Base-by-base conservation (phyloP, 225 moss, liverwort and hornwort genomes). In the Pseudoscleropodium purum region DNA sequence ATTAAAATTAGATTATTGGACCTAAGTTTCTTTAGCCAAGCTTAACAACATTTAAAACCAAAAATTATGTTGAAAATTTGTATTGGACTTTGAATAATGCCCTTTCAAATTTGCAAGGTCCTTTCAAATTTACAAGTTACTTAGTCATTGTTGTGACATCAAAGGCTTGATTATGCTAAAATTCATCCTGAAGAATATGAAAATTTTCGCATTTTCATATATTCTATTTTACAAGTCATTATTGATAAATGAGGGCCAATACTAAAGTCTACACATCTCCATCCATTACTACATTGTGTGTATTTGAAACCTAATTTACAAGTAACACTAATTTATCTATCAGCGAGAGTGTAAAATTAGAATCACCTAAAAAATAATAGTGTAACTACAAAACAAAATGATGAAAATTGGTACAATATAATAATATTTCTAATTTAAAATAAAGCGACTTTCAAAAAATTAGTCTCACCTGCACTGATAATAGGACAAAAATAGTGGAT, bases 71-170 rank as follows among this genome's bases (percentile, higher is more conserved):
- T 34, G 20, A 52, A 34, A 51, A 34, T 2, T 51, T 77, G 5
- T 54, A 36, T 36, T 36, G 2, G 3, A 24, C 9, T 77, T 77
- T 54, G 9, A 77, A 77, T 54, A 23, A 77, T 36, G 9, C 2
- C 4, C 34, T 36, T 20, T 20, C 0, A 2, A 0, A 1, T 8
- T 51, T 77, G 3, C 13, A 13, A 36, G 23, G 8, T 15, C 23
- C 0, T 57, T 21, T 57, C n/a, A n/a, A n/a, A n/a, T n/a, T 2
- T 8, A 2, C 23, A 0, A 5, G 3, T 3, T 16, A 52, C 9
- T 57, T 8, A 21, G 16, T 23, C 34, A 52, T 36, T 36, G 3
- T 78, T 33, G 5, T 2, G 2, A 77, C 3, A 3, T 24, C 9
- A 9, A 54, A 77, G 9, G 9, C 2, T 77, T 37, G 15, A 24